Evolutionary conservation across 192 early-diverging fungal genomes (phyloP).

Genomic region (Radiomyces spectabilis): DNA sequence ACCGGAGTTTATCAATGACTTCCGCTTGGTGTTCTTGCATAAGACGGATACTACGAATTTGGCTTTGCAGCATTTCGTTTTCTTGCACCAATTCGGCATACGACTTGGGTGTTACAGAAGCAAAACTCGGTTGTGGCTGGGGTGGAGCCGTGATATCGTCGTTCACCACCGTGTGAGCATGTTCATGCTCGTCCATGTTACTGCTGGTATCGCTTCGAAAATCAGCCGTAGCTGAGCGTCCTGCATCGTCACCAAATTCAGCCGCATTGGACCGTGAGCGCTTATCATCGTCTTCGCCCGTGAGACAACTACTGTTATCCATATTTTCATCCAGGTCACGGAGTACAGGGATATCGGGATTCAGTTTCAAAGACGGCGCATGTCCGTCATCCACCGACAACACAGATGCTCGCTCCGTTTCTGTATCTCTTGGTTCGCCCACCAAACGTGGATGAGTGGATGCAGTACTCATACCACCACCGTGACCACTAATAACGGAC

Average conservation of each 20-base stretch:
- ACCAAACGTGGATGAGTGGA: too few species aligned
- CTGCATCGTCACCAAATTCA: constrained; percentile 21
- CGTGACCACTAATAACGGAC: constrained; percentile 11
- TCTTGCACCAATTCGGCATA: constrained; percentile 8
- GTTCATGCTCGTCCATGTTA: neutral
- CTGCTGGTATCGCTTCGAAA: neutral
- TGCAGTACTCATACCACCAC: too few species aligned
- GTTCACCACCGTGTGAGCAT: neutral
- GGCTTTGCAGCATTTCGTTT: constrained; percentile 3
- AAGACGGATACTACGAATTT: constrained; percentile 4
- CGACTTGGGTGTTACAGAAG: neutral
- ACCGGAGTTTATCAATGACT: constrained; percentile 1
- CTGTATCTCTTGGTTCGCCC: too few species aligned
- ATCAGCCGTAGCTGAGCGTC: constrained; percentile 11
- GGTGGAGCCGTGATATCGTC: constrained; percentile 21
- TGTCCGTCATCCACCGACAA: too few species aligned
- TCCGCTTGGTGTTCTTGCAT: constrained; percentile 2
- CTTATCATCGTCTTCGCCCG: constrained; percentile 8
- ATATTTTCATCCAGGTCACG: too few species aligned
- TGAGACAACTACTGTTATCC: too few species aligned
- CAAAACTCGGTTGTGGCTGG: constrained; percentile 19
- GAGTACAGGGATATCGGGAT: too few species aligned
- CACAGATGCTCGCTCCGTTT: too few species aligned
- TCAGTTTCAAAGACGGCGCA: too few species aligned
- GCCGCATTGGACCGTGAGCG: constrained; percentile 12